A percentile compares a stretch with the other conserved stretches of the same genome.
These are phyloP conservation scores for Harrya chromipes DNA, from an alignment of 768 basidiomycete genomes.

Conservation along the genomic window DNA sequence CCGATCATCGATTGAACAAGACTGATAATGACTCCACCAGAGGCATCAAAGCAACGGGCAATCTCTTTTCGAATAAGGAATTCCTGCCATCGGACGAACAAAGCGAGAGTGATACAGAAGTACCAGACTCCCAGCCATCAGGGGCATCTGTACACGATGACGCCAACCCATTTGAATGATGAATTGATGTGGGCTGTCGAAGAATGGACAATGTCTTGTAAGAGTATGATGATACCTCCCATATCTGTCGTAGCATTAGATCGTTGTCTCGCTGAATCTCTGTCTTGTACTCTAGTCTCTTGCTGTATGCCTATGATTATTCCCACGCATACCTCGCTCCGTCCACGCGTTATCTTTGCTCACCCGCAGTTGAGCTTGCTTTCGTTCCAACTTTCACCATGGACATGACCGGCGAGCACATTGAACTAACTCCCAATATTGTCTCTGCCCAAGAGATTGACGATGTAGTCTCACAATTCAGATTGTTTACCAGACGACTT, in stretches of 20 bases:
- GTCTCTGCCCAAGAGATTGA: conserved; percentile 30
- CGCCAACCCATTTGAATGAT: conserved; percentile 65
- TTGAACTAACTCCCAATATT: conserved; percentile 5
- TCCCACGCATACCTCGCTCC: conserved; percentile 24
- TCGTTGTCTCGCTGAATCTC: conserved; percentile 31
- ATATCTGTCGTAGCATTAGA: conserved; percentile 24
- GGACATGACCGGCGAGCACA: conserved; percentile 23
- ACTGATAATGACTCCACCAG: conserved; percentile 32
- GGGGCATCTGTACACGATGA: conserved; percentile 45
- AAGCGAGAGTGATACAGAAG: conserved; percentile 37
- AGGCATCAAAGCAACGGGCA: conserved; percentile 56
- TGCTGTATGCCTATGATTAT: conserved; percentile 22
- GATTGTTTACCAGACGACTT: conserved; percentile 22
- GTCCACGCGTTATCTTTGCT: background rate
- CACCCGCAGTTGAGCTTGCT: too few relatives aligned
- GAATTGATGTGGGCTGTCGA: background rate
- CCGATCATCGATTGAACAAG: conserved; percentile 1
- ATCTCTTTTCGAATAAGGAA: conserved; percentile 50
- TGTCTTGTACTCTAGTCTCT: conserved; percentile 13
- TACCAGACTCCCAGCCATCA: conserved; percentile 30
- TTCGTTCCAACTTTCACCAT: background rate
- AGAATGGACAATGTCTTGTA: conserved; percentile 20
- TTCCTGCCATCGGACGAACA: conserved; percentile 27
- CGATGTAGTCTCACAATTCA: conserved; percentile 30
- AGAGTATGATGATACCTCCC: conserved; percentile 23